Percentiles rank a stretch among this genome's conserved stretches.
phyloP scores from a whole-genome alignment of 2,329 filamentous ascomycete genomes.

The Biscogniauxia mediterranea region DNA sequence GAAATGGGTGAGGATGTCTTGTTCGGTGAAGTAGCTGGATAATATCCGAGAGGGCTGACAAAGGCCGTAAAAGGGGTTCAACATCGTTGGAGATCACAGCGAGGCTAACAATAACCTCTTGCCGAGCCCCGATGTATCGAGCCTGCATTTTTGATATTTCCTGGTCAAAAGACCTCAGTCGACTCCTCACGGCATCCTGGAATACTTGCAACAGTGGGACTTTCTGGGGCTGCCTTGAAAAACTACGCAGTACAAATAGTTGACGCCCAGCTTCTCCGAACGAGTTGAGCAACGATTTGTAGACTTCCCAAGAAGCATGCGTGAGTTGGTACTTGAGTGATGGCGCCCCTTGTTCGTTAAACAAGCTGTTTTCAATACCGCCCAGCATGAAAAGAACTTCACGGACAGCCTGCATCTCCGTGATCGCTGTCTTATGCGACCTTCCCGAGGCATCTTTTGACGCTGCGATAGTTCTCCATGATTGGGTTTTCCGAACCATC shows the following conservation, averaged over 20 bases:
- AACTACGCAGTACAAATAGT: slow-evolving; percentile 45
- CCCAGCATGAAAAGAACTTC: slow-evolving; percentile 84
- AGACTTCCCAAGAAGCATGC: slow-evolving; percentile 49
- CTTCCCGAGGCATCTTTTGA: slow-evolving; percentile 32
- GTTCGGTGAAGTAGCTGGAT: slow-evolving; percentile 55
- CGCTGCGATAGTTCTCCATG: slow-evolving; percentile 40
- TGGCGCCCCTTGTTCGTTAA: slow-evolving; percentile 44
- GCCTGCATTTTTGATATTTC: slow-evolving; percentile 59
- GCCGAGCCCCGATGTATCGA: slow-evolving; percentile 52
- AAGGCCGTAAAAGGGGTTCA: slow-evolving; percentile 48
- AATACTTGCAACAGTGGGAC: slow-evolving; percentile 69
- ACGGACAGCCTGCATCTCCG: slow-evolving; percentile 71
- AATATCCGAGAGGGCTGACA: slow-evolving; percentile 61
- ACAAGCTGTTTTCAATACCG: slow-evolving; percentile 74
- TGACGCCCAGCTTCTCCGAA: slow-evolving; percentile 48
- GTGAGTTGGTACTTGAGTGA: slow-evolving; percentile 44
- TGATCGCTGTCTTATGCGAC: slow-evolving; percentile 47
- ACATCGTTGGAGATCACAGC: slow-evolving; percentile 60
- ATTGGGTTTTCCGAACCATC: slow-evolving; percentile 41
- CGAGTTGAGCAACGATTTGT: slow-evolving; percentile 45
- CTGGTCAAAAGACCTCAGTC: slow-evolving; percentile 57
- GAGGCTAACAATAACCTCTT: slow-evolving; percentile 64
- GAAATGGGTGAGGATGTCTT: slow-evolving; percentile 56
- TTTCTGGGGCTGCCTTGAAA: slow-evolving; percentile 42
- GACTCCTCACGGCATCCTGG: slow-evolving; percentile 58